Evolutionary conservation across 2,329 filamentous ascomycete genomes (phyloP).

Genomic region (Sporothrix brunneoviolacea): DNA sequence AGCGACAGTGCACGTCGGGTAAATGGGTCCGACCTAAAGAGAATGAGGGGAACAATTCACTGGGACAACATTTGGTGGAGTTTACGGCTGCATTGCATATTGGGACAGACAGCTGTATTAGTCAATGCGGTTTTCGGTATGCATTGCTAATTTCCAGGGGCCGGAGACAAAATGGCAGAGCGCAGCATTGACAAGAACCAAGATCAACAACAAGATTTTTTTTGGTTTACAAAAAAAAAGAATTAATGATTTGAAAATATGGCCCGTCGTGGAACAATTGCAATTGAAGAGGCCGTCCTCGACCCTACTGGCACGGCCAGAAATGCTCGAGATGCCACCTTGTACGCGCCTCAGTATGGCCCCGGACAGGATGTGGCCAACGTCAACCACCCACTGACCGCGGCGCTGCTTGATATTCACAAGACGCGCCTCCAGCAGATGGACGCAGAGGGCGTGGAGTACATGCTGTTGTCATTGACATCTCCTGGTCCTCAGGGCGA

Average conservation of each 20-base stretch:
- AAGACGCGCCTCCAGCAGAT: conserved; percentile 24
- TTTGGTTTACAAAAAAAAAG: too few relatives aligned
- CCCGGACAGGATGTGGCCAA: conserved; percentile 16
- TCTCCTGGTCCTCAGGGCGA: conserved; percentile 29
- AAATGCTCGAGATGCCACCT: conserved; percentile 23
- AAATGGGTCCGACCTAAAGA: too few relatives aligned
- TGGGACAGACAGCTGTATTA: too few relatives aligned
- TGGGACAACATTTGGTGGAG: too few relatives aligned
- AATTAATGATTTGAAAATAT: conserved; percentile 3
- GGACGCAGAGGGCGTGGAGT: conserved; percentile 31
- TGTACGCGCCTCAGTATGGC: conserved; percentile 22
- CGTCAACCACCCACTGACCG: conserved; percentile 21
- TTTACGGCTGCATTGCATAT: too few relatives aligned
- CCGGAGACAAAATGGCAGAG: too few relatives aligned
- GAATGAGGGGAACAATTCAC: too few relatives aligned
- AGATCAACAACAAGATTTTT: too few relatives aligned
- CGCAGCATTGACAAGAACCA: too few relatives aligned
- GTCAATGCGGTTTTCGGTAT: too few relatives aligned
- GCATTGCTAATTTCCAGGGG: too few relatives aligned
- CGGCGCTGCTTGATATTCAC: conserved; percentile 27
- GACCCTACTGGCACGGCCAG: conserved; percentile 26
- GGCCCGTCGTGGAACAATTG: conserved; percentile 26
- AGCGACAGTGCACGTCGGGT: too few relatives aligned
- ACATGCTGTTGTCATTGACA: conserved; percentile 30
- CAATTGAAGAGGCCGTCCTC: conserved; percentile 31